Evolutionary conservation across 192 early-diverging fungal species (phyloP).

Genomic region (Linderina pennispora): DNA sequence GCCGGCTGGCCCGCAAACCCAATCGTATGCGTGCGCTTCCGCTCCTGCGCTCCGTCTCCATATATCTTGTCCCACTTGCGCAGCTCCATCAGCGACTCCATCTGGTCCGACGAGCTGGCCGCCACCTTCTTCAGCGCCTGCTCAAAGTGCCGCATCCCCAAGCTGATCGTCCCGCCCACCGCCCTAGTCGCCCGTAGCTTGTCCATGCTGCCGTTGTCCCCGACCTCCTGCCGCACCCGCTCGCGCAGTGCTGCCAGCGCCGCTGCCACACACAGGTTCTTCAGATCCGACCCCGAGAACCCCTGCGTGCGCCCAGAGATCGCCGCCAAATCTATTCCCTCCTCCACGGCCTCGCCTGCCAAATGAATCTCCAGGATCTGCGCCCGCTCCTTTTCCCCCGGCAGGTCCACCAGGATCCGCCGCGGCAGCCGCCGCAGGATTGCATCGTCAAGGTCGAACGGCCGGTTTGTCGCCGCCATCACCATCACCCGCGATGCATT

Average conservation of each 20-base stretch:
- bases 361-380: slow-evolving; percentile 74
- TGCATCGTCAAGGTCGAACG: slow-evolving; percentile 96
- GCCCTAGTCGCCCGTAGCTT: background rate
- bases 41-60: slow-evolving; percentile 67
- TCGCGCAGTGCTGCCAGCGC: slow-evolving; percentile 64
- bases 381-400: slow-evolving; percentile 65
- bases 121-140: slow-evolving; percentile 77
- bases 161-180: slow-evolving; percentile 2
- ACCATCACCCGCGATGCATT: slow-evolving; percentile 60
- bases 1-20: too few species aligned
- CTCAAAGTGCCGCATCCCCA: slow-evolving; percentile 65
- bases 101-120: slow-evolving; percentile 84
- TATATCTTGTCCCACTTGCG: slow-evolving; percentile 87
- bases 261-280: slow-evolving; percentile 89
- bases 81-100: slow-evolving; percentile 81
- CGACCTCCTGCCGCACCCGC: slow-evolving; percentile 47
- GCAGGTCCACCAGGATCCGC: slow-evolving; percentile 87
- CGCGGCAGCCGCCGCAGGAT: slow-evolving; percentile 88
- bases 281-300: slow-evolving; percentile 92
- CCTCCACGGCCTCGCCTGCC: slow-evolving; percentile 65
- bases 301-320: slow-evolving; percentile 67
- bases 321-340: slow-evolving; percentile 50
- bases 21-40: slow-evolving; percentile 30
- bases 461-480: slow-evolving; percentile 92
- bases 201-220: background rate